Evolutionary conservation across 1,139 yeast species (phyloP), one percentile per base, ranked within the genome.

Genomic region (Wickerhamiella infanticola): DNA sequence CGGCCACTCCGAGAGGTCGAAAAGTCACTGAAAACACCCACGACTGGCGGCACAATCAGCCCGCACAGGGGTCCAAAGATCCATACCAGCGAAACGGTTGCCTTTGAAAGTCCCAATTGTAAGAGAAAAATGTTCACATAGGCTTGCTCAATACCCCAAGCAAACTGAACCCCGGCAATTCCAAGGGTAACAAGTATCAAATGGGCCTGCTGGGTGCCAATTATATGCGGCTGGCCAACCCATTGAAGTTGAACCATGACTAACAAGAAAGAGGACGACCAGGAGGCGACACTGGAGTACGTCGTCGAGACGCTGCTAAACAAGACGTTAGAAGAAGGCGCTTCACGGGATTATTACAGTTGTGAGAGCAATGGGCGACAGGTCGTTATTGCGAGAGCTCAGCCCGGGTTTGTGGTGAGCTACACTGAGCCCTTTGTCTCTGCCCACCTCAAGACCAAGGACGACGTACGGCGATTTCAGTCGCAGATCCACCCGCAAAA

Each of bases 1-100:
- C 79, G 61, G 4, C 81, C 81, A 46, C 61, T 62, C 25, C 53
- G 53, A 38, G 64, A 59, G 36, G 67, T 62, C 40, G 73, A 69
- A 45, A 67, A 66, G 56, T 76, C 81, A 43, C 77, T 71, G 42
- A 73, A 55, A 13, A 73, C 64, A 0, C 81, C 81, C 24, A 75
- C 70, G 3, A 75, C 60, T 0, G 81, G 81, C 58, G 75, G 81
- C 13, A 78, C 77, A 9, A 76, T 50, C 1, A 76, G 66, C 1
- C 81, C 81, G 8, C 78, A 72, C 7, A 75, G 53, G 0, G 81
- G 81, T 0, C 81, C 81, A 0, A 79, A 79, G 7, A 74, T 66
- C 81, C 81, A 76, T 2, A 76, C 70, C 37, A 76, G 59, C 1
- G 79, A 75, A 47, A 75, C 59, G 4, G 66, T 53, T 18, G 72